phyloP scores from a whole-genome alignment of 2,329 filamentous ascomycete species.

The Phyllosticta capitalensis region DNA sequence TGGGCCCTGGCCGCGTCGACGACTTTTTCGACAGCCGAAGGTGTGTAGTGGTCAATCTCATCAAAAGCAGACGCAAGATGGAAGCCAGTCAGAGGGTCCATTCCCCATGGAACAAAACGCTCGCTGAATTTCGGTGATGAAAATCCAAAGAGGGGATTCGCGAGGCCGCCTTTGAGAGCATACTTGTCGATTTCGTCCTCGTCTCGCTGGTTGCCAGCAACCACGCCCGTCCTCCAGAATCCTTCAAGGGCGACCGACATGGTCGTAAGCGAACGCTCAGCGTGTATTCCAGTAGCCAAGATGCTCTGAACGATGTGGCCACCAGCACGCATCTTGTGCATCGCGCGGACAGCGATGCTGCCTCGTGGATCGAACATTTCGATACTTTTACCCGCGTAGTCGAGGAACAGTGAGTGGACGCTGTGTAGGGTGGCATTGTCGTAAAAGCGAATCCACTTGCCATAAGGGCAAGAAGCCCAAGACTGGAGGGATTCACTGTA shows the following conservation, averaged over 20 bases:
- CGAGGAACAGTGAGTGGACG: slow-evolving; percentile 33
- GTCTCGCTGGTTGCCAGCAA: slow-evolving; percentile 1
- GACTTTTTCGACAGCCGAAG: background rate
- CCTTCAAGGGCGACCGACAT: slow-evolving; percentile 11
- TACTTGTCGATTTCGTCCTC: slow-evolving; percentile 8
- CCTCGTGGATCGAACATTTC: background rate
- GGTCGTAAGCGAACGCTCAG: background rate
- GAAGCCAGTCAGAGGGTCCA: slow-evolving; percentile 46
- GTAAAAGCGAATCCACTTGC: slow-evolving; percentile 38
- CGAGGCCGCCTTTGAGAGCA: slow-evolving; percentile 11
- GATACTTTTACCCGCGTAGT: slow-evolving; percentile 18
- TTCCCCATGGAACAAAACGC: slow-evolving; percentile 38
- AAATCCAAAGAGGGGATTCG: slow-evolving; percentile 35
- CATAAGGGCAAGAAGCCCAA: slow-evolving; percentile 42
- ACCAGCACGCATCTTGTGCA: background rate
- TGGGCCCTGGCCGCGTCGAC: slow-evolving; percentile 33
- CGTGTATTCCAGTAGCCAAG: background rate
- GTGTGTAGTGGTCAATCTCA: background rate
- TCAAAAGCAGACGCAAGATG: slow-evolving; percentile 39
- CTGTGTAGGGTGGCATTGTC: slow-evolving; percentile 38
- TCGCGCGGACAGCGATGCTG: background rate
- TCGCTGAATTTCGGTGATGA: slow-evolving; percentile 23
- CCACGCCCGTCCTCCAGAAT: slow-evolving; percentile 24
- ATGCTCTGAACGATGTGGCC: background rate
- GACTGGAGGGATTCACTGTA: slow-evolving; percentile 27